Conservation (phyloP, 140 eudicot genomes). For the Oenanthe javanica region DNA sequence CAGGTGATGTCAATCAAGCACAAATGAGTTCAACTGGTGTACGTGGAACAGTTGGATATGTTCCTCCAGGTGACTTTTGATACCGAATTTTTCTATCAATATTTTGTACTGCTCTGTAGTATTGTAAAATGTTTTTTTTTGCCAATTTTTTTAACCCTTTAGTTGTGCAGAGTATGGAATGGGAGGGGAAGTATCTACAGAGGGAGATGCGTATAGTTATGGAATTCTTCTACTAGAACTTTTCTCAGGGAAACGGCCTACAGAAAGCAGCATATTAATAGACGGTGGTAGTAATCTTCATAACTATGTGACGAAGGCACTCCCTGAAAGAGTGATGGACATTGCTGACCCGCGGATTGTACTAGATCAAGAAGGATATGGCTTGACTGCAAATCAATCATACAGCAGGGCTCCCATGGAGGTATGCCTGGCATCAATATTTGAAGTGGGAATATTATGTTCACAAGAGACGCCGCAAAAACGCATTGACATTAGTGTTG, state of each 20-base stretch:
- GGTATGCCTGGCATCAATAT: neutral
- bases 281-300: neutral
- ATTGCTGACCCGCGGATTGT: neutral
- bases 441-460: neutral
- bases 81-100: too few relatives aligned
- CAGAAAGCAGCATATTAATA: neutral
- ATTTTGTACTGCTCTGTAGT: neutral
- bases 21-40: neutral
- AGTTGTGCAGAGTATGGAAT: constrained; percentile 2
- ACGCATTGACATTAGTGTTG: too few relatives aligned
- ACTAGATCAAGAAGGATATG: neutral
- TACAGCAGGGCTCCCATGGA: neutral
- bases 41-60: neutral
- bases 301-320: neutral
- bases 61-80: neutral
- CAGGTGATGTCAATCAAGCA: neutral
- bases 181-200: neutral
- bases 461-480: neutral
- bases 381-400: neutral
- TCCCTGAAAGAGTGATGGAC: neutral
- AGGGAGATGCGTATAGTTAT: neutral
- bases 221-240: neutral
- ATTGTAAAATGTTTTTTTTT: neutral
- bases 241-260: neutral
- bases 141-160: neutral